Conservation (phyloP, 345 rosid species). For the Barbarea vulgaris region DNA sequence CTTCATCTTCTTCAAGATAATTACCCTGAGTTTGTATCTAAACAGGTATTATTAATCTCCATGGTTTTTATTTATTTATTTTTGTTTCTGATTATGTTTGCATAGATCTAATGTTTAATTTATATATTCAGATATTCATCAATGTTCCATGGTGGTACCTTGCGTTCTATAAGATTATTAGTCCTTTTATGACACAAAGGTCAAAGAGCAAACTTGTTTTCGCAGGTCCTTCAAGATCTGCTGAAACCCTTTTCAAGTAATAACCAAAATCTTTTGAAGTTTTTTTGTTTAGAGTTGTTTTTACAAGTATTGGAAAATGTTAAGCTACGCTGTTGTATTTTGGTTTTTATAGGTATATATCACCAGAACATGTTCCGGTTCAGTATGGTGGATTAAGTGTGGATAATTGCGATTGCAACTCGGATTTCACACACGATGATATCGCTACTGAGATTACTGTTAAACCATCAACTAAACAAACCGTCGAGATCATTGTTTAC, state of each 20-base stretch:
- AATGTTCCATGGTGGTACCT: conserved; percentile 52
- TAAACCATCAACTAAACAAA: conserved; percentile 42
- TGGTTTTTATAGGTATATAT: conserved; percentile 35
- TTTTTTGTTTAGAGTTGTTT: neutral
- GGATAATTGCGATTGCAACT: conserved; percentile 27
- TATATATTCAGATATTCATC: conserved; percentile 45
- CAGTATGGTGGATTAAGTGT: conserved; percentile 46
- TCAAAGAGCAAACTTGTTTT: conserved; percentile 48
- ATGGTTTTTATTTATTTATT: too few relatives aligned
- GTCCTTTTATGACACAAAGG: conserved; percentile 45
- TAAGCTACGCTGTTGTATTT: neutral
- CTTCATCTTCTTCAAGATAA: conserved; percentile 46
- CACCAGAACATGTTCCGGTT: conserved; percentile 45
- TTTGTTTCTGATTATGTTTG: too few relatives aligned
- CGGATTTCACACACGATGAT: conserved; percentile 38
- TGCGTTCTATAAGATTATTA: conserved; percentile 41
- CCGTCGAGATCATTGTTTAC: conserved; percentile 40
- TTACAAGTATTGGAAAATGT: neutral
- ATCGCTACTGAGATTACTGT: conserved; percentile 34
- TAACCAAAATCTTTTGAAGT: neutral
- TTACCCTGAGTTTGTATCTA: conserved; percentile 48
- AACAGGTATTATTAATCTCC: too few relatives aligned
- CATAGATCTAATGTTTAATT: conserved; percentile 9
- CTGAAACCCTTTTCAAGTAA: conserved; percentile 45
- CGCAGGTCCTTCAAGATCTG: conserved; percentile 45